Base-by-base conservation (phyloP, 2,329 filamentous ascomycete genomes). In the Nigrospora osmanthi region DNA sequence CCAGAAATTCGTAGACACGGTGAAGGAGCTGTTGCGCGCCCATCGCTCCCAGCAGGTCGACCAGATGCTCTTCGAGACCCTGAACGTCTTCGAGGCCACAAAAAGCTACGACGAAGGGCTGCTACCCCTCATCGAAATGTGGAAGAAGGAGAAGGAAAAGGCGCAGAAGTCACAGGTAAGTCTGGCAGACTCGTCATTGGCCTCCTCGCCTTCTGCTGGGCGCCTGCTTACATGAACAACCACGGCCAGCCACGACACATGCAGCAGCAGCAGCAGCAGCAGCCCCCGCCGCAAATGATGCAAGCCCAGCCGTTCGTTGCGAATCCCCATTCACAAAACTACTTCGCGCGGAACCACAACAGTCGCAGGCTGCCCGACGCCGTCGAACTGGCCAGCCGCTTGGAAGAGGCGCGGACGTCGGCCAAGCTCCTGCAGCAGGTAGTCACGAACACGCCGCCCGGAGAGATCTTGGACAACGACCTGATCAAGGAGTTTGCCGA, bases 341-440 rank as follows among this genome's bases (percentile, higher is more conserved):
- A 81, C 62, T 80, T 79, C 53, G 66, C 76, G 15, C 70, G 75
- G 40, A 66, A 66, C 46, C 74, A 75, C 55, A 63, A 60, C 50
- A 73, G 67, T 47, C 65, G 64, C 23, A 67, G 64, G 34, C 64
- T 80, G 11, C 93, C 93, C 0, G 66, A 80, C 16, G 81, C 88
- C 0, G 72, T 80, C 12, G 91, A 97, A 68, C 76, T 98, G 13
- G 81, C 82, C 0, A 84, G 83, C 47, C 80, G 93, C 38, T 79
- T 98, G 35, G 87, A 95, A 62, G 93, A 98, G 69, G 90, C 91
- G 10, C 80, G 80, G 50, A 95, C 89, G 3, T 94, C 89, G 3
- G 90, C 91, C 7, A 91, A 90, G 62, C 80, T 98, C 6, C 79
- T 98, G n/a, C 78, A 88, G 43, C 91, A 98, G 65, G 83, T 96